phyloP scores from a whole-genome alignment of 768 basidiomycete genomes.

The Panaeolus papilionaceus region DNA sequence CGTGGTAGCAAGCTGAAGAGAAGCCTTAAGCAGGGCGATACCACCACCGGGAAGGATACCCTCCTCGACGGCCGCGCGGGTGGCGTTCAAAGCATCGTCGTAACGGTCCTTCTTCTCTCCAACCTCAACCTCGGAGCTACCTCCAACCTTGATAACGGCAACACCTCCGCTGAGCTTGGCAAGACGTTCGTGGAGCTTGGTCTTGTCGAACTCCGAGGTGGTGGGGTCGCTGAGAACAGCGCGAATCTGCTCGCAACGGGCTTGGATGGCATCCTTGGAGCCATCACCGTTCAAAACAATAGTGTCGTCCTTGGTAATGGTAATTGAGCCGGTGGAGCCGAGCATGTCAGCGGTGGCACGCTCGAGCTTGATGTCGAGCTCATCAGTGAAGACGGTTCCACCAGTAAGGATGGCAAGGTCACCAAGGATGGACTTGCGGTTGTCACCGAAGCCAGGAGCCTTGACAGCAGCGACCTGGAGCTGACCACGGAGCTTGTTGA shows the following conservation, averaged over 20 bases:
- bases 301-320: conserved; percentile 98
- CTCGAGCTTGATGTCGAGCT: conserved; percentile 97
- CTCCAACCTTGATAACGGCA: conserved; percentile 98
- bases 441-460: conserved; percentile 98
- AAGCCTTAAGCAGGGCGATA: conserved; percentile 89
- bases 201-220: conserved; percentile 92
- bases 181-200: conserved; percentile 95
- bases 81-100: conserved; percentile 97
- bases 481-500: conserved; percentile 99
- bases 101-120: conserved; percentile 99
- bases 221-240: conserved; percentile 78
- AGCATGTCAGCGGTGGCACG: conserved; percentile 87
- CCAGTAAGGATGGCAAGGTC: conserved; percentile 97
- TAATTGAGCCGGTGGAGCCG: conserved; percentile 89
- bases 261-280: conserved; percentile 86
- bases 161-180: conserved; percentile 97
- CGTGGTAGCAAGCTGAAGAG: conserved; percentile 67
- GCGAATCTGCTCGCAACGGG: conserved; percentile 96
- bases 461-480: conserved; percentile 94
- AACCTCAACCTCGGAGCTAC: conserved; percentile 93
- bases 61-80: conserved; percentile 97
- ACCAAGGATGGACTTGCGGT: conserved; percentile 97
- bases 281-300: conserved; percentile 95
- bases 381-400: conserved; percentile 96
- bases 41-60: conserved; percentile 98